A percentile compares a stretch with the other conserved stretches of the same genome.
Evolutionary conservation across 495 filamentous ascomycete species (phyloP).

Genomic region (Xylaria sp.): DNA sequence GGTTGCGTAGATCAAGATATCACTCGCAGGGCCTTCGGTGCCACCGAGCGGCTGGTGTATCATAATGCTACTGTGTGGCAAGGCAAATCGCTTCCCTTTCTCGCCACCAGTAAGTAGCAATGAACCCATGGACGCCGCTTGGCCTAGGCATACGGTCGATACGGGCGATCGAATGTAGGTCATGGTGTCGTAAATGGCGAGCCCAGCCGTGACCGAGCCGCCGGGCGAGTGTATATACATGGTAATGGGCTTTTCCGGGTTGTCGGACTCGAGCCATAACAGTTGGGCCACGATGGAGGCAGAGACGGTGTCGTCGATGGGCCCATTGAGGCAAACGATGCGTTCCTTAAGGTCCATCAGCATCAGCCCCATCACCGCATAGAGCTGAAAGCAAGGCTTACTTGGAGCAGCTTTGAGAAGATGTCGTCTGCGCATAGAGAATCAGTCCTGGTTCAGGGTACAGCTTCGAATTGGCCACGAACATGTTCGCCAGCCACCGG

Average conservation of each 20-base stretch:
- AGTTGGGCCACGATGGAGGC: constrained; percentile 94
- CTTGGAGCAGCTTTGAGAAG: constrained; percentile 80
- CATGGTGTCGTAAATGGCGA: constrained; percentile 99
- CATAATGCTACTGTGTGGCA: constrained; percentile 95
- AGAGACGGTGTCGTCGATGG: constrained; percentile 86
- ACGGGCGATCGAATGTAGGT: constrained; percentile 92
- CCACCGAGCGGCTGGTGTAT: constrained; percentile 94
- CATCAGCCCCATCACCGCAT: constrained; percentile 23
- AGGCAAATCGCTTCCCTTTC: constrained; percentile 82
- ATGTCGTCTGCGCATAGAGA: constrained; percentile 69
- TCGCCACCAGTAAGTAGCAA: constrained; percentile 86
- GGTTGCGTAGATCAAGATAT: constrained; percentile 96
- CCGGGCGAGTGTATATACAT: constrained; percentile 98
- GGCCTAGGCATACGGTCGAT: constrained; percentile 91
- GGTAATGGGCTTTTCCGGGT: constrained; percentile 89
- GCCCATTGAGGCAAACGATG: constrained; percentile 92
- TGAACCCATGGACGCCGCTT: constrained; percentile 94
- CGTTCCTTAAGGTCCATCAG: constrained; percentile 68
- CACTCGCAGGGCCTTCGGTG: constrained; percentile 85
- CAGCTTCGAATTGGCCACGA: constrained; percentile 45
- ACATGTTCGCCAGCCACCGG: constrained; percentile 92
- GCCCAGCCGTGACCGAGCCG: constrained; percentile 85
- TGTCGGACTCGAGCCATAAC: constrained; percentile 97
- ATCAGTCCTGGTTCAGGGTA: constrained; percentile 35
- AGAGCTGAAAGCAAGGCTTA: constrained; percentile 37